Evolutionary conservation across 2,329 filamentous ascomycete genomes (phyloP), one percentile per base, ranked within the genome.

Genomic region (Microdochium paspali): DNA sequence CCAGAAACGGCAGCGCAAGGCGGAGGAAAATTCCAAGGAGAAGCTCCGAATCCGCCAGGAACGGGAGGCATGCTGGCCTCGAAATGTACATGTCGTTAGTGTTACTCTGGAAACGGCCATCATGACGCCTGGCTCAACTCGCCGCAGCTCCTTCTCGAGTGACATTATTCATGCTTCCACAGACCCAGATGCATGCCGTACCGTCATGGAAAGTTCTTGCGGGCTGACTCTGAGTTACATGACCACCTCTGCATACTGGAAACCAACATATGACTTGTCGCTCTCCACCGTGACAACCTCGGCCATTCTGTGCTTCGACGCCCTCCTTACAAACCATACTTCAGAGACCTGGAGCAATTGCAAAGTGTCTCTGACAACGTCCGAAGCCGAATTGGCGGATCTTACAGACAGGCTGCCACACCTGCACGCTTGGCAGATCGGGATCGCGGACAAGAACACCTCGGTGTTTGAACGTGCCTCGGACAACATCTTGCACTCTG

Each of bases 261-360:
- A 66, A 0, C 78, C 81, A 2, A 76, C 71, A 47, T 85, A 85
- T 58, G 79, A 85, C 54, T 62, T 84, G 32, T 72, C 72, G 46
- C 68, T 85, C n/a, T 77, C 71, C 12, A 81, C 80, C 1, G 71
- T 73, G 0, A 68, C 62, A 20, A 73, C 70, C 44, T 71, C 72
- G 0, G 79, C 70, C 1, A 64, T 64, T 4, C 67, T 85, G 13
- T 74, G 73, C 54, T 85, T 85, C 58, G 77, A 82, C 47, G 80
- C 81, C 2, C 72, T 76, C 52, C 73, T 84, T 46, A 73, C 70
- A 48, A 85, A 85, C 62, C 66, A 66, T 45, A 83, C 79, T 0
- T 79, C 76, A 0, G 82, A 85, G 63, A 77, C 73, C 0, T 85
- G 82, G 82, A 67, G 66, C 25, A 73, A 77, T 61, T 76, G 77